Conservation (phyloP, 2,329 filamentous ascomycete genomes). For the Colletotrichum theobromicola region DNA sequence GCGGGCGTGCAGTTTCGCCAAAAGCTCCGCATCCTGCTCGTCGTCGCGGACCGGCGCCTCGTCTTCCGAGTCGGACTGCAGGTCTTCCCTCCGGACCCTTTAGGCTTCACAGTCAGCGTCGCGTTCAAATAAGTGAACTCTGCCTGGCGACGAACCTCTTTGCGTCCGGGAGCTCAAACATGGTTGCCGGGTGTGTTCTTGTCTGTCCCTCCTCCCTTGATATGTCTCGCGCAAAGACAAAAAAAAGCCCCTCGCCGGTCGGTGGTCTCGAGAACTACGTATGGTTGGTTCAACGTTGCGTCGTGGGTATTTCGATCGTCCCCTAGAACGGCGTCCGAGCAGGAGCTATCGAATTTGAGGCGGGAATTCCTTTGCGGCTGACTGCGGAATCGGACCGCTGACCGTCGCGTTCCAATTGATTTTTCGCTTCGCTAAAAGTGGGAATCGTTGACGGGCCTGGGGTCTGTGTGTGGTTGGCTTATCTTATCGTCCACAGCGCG, state of each 20-base stretch:
- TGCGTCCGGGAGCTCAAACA: slow-evolving; percentile 59
- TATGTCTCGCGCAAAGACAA: not conserved
- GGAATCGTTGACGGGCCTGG: not conserved
- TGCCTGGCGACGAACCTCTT: slow-evolving; percentile 56
- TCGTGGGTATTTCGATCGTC: not conserved
- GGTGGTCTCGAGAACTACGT: not conserved
- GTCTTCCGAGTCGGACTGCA: slow-evolving; percentile 41
- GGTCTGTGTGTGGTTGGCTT: too few relatives aligned
- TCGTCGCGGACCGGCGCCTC: slow-evolving; percentile 32
- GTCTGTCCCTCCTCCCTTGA: not conserved
- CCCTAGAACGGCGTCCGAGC: not conserved
- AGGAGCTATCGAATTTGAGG: not conserved
- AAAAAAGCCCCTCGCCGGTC: not conserved
- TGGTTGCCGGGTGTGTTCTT: slow-evolving; percentile 27
- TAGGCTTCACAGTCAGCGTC: not conserved
- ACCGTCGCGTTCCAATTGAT: not conserved
- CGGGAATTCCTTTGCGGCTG: not conserved
- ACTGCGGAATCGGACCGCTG: not conserved
- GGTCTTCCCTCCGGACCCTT: slow-evolving; percentile 62
- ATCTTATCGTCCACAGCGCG: not conserved
- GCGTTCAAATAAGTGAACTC: too few relatives aligned
- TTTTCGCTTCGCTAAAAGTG: not conserved
- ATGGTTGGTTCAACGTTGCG: not conserved
- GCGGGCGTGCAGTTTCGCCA: slow-evolving; percentile 51
- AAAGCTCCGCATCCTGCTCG: slow-evolving; percentile 41